Conservation (phyloP, 2,329 filamentous ascomycete genomes). For the Drechslerella coelobrocha region DNA sequence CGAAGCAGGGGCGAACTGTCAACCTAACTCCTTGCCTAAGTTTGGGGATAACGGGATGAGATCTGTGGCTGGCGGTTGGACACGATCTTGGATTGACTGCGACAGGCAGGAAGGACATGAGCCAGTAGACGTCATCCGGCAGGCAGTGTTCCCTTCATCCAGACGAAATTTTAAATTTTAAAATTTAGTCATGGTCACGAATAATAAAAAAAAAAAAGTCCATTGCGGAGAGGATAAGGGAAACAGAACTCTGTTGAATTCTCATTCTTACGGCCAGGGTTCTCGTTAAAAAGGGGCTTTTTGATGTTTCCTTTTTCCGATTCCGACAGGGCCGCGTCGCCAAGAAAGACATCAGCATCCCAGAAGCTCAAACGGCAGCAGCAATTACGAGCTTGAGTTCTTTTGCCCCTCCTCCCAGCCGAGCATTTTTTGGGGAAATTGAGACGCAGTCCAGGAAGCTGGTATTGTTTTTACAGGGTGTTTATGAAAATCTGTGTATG, state of each 20-base stretch:
- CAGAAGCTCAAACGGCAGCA: constrained; percentile 34
- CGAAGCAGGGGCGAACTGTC: not conserved
- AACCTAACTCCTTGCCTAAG: not conserved
- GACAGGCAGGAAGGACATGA: not conserved
- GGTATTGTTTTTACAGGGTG: not conserved
- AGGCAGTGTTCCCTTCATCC: not conserved
- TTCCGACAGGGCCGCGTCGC: constrained; percentile 28
- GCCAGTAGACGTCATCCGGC: constrained; percentile 1
- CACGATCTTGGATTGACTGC: too few species aligned
- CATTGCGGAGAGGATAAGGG: too few species aligned
- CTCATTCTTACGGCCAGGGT: not conserved
- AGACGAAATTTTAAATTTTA: constrained; percentile 4
- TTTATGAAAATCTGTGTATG: too few species aligned
- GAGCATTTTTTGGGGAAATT: constrained; percentile 30
- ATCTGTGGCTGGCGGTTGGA: not conserved
- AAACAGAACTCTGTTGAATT: not conserved
- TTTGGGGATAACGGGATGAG: not conserved
- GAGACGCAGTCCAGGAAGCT: constrained; percentile 27
- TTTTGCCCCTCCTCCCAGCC: not conserved
- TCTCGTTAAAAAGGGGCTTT: constrained; percentile 15
- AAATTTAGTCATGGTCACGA: not conserved
- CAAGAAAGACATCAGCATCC: constrained; percentile 34
- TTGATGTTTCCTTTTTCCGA: constrained; percentile 14
- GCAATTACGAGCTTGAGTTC: not conserved
- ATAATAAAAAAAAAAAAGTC: too few species aligned